These are phyloP conservation scores for Penicillium longicatenatum DNA, from an alignment of 495 filamentous ascomycete species.

Conservation along the genomic window DNA sequence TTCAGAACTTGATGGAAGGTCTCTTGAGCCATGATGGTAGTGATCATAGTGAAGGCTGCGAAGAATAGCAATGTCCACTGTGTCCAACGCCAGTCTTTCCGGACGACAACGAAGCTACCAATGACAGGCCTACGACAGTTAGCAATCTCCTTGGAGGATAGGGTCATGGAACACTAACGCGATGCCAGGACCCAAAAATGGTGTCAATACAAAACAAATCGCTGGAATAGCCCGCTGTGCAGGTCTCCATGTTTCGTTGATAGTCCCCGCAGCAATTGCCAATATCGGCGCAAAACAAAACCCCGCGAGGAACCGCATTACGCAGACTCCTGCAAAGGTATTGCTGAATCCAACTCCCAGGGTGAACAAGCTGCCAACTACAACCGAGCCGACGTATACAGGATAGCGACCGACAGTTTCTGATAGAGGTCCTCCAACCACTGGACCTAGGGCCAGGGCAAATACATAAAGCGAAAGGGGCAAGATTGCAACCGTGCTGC, in stretches of 20 bases:
- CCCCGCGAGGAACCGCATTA: conserved; percentile 65
- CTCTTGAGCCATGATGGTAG: conserved; percentile 42
- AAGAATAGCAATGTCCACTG: conserved; percentile 56
- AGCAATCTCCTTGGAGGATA: conserved; percentile 36
- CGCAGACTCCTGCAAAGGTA: conserved; percentile 54
- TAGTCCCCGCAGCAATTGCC: conserved; percentile 46
- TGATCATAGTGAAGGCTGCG: conserved; percentile 40
- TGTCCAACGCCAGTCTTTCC: conserved; percentile 65
- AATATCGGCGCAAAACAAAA: conserved; percentile 43
- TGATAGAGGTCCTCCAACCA: conserved; percentile 60
- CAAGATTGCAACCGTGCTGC: conserved; percentile 53
- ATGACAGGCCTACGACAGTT: conserved; percentile 51
- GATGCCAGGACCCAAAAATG: conserved; percentile 36
- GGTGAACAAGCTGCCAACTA: conserved; percentile 60
- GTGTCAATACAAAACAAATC: conserved; percentile 41
- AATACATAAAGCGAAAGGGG: conserved; percentile 58
- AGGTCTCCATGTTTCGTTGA: conserved; percentile 45
- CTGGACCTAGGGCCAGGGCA: conserved; percentile 59
- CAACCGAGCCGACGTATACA: conserved; percentile 54
- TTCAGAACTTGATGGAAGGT: conserved; percentile 67
- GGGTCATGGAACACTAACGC: conserved; percentile 30
- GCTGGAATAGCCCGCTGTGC: conserved; percentile 35
- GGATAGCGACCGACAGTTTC: conserved; percentile 59
- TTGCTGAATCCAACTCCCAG: conserved; percentile 61
- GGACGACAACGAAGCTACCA: conserved; percentile 60